phyloP scores from a whole-genome alignment of 2,329 filamentous ascomycete species.

The Talaromyces sp. region DNA sequence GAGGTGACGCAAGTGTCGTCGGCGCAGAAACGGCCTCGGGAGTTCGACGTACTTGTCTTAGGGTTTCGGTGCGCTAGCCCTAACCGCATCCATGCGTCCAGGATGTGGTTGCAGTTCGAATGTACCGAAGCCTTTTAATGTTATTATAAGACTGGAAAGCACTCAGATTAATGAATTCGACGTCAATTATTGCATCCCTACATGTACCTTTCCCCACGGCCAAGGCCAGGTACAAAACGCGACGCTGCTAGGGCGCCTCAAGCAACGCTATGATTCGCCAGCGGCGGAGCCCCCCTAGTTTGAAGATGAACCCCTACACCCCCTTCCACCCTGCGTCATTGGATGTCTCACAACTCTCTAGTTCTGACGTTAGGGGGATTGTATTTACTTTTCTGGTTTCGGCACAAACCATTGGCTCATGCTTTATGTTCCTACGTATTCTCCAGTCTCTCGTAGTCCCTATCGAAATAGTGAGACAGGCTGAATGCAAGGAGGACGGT shows the following conservation, averaged over 20 bases:
- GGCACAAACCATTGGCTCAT: slow-evolving; percentile 8
- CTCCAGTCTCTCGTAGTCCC: not conserved
- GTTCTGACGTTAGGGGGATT: not conserved
- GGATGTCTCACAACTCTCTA: not conserved
- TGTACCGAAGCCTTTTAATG: too few relatives aligned
- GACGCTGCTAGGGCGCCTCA: not conserved
- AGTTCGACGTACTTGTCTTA: too few relatives aligned
- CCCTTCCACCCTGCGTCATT: slow-evolving; percentile 7
- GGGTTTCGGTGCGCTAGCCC: too few relatives aligned
- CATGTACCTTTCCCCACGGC: too few relatives aligned
- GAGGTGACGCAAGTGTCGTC: too few relatives aligned
- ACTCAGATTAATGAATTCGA: too few relatives aligned
- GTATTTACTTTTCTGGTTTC: not conserved
- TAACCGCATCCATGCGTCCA: too few relatives aligned
- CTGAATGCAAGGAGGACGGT: not conserved
- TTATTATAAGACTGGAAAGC: too few relatives aligned
- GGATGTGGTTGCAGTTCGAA: too few relatives aligned
- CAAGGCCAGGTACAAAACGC: not conserved
- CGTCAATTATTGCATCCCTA: too few relatives aligned
- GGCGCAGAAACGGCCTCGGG: too few relatives aligned
- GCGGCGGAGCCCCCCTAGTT: not conserved
- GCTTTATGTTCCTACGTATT: not conserved
- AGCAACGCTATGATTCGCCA: not conserved
- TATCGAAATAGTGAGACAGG: not conserved
- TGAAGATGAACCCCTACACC: not conserved